Evolutionary conservation across 495 filamentous ascomycete species (phyloP).

Genomic region (Aspergillus cavernicola): DNA sequence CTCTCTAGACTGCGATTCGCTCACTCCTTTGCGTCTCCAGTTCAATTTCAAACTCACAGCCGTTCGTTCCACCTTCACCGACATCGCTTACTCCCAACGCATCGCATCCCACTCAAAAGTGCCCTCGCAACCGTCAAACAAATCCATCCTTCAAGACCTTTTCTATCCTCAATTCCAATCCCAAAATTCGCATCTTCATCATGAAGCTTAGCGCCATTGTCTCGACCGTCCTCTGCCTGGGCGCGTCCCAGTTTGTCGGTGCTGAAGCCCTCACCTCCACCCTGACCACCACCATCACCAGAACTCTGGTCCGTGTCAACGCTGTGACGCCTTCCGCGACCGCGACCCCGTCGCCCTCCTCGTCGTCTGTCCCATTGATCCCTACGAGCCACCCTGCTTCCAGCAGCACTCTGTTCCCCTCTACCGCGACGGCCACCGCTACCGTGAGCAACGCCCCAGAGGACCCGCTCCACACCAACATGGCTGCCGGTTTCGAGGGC

Average conservation of each 20-base stretch:
- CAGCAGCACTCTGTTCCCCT: conserved; percentile 16
- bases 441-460: conserved; percentile 16
- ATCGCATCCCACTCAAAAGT: neutral
- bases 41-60: conserved; percentile 7
- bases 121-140: neutral
- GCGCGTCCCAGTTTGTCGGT: conserved; percentile 16
- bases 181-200: conserved; percentile 9
- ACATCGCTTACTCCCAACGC: neutral
- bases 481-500: conserved; percentile 23
- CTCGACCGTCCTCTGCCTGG: conserved; percentile 36
- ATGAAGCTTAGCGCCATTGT: conserved; percentile 37
- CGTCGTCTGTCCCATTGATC: conserved; percentile 4
- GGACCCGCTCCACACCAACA: conserved; percentile 9
- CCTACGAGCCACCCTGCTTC: conserved; percentile 4
- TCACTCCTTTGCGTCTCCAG: conserved; percentile 27
- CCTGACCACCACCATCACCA: conserved; percentile 11
- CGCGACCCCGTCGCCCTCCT: neutral
- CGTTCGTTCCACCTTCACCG: conserved; percentile 14
- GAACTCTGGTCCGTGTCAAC: conserved; percentile 11
- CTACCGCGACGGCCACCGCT: conserved; percentile 19
- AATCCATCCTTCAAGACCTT: conserved; percentile 5
- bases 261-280: conserved; percentile 10
- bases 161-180: conserved; percentile 6
- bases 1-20: conserved; percentile 17
- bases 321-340: conserved; percentile 10